Evolutionary conservation across 2,329 filamentous ascomycete species (phyloP).

Genomic region (Botrytis tulipae): DNA sequence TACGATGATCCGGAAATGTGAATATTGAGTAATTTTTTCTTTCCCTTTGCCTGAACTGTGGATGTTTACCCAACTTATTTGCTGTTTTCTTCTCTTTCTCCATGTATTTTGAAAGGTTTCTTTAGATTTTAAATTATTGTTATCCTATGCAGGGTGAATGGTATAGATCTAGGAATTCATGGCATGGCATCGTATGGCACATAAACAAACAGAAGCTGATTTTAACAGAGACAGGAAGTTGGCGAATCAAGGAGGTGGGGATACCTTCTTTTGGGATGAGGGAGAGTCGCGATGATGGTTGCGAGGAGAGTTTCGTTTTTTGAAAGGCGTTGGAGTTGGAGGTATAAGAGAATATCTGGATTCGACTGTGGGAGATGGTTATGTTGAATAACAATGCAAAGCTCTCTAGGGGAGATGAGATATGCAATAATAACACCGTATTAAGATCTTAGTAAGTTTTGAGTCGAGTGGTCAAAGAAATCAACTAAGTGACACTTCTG

Average conservation of each 20-base stretch:
- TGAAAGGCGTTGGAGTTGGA: neutral
- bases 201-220: neutral
- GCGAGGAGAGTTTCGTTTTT: neutral
- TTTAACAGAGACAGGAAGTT: neutral
- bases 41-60: neutral
- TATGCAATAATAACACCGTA: neutral
- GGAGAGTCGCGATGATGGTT: neutral
- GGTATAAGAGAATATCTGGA: no score
- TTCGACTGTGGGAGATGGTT: neutral
- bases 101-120: neutral
- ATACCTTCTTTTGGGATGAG: conserved; percentile 14
- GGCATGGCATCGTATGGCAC: neutral
- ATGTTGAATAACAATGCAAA: neutral
- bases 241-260: neutral
- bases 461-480: neutral
- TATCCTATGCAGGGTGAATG: neutral
- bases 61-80: neutral
- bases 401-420: neutral
- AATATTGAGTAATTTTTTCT: conserved; percentile 14
- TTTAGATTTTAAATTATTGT: neutral
- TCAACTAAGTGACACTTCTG: neutral
- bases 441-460: neutral
- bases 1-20: conserved; percentile 16
- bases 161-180: neutral
- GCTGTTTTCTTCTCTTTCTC: neutral